phyloP scores from a whole-genome alignment of 495 filamentous ascomycete species.

The Daldinia decipiens region DNA sequence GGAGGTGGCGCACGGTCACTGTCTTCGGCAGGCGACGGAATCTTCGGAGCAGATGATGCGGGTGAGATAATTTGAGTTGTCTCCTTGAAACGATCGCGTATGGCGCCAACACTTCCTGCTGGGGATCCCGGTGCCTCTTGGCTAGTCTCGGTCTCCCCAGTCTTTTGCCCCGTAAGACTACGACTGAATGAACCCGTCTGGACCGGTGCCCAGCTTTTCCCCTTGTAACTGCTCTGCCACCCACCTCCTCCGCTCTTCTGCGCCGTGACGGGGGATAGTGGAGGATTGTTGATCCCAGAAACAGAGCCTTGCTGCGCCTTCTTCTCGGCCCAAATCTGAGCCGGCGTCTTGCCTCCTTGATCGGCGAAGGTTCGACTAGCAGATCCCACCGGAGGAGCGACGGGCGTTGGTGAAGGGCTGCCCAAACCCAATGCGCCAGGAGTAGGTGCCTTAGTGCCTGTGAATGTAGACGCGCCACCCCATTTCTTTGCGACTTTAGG shows the following conservation, averaged over 20 bases:
- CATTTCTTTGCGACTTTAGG: slow-evolving; percentile 94
- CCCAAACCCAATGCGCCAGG: slow-evolving; percentile 71
- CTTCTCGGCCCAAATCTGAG: slow-evolving; percentile 96
- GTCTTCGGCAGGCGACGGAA: slow-evolving; percentile 47
- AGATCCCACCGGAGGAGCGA: slow-evolving; percentile 71
- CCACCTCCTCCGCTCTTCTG: slow-evolving; percentile 75
- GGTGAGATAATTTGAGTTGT: slow-evolving; percentile 68
- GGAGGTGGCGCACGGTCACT: slow-evolving; percentile 61
- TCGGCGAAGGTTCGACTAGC: slow-evolving; percentile 95
- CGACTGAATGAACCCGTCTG: slow-evolving; percentile 75
- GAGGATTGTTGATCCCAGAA: slow-evolving; percentile 53
- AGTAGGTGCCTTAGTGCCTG: slow-evolving; percentile 87
- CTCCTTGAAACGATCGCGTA: slow-evolving; percentile 81
- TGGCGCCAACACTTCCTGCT: slow-evolving; percentile 68
- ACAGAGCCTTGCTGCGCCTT: slow-evolving; percentile 81
- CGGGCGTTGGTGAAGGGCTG: slow-evolving; percentile 58
- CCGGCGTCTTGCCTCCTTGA: slow-evolving; percentile 93
- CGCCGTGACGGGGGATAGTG: slow-evolving; percentile 64
- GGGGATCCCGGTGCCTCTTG: slow-evolving; percentile 56
- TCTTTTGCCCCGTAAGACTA: slow-evolving; percentile 66
- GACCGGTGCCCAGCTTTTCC: slow-evolving; percentile 88
- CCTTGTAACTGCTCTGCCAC: slow-evolving; percentile 90
- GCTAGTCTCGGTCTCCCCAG: slow-evolving; percentile 61
- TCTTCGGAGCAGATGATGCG: slow-evolving; percentile 53
- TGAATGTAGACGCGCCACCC: slow-evolving; percentile 73